phyloP scores from a whole-genome alignment of 495 filamentous ascomycete genomes.

The Annulohypoxylon bovei region DNA sequence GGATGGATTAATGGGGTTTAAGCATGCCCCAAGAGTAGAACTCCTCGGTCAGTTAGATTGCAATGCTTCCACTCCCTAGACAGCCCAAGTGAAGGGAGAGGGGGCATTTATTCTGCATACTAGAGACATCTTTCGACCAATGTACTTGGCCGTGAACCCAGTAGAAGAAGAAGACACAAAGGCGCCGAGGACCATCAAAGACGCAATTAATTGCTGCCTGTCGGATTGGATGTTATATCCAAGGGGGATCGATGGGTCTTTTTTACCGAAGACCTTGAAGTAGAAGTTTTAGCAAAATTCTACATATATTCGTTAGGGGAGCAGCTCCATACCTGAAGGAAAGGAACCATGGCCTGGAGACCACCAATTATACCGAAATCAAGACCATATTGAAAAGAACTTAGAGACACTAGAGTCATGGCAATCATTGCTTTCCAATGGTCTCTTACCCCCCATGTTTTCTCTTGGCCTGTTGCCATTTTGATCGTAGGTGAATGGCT shows the following conservation, averaged over 20 bases:
- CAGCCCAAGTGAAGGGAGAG: neutral
- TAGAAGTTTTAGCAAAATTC: conserved; percentile 4
- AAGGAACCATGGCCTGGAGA: conserved; percentile 70
- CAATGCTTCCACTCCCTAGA: neutral
- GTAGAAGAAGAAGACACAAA: conserved; percentile 65
- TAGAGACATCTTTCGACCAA: conserved; percentile 60
- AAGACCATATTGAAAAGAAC: conserved; percentile 70
- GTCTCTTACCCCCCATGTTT: conserved; percentile 42
- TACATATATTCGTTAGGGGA: neutral
- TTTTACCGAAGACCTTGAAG: conserved; percentile 52
- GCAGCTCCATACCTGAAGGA: conserved; percentile 55
- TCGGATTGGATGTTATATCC: conserved; percentile 66
- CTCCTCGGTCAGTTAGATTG: neutral
- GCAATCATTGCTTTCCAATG: conserved; percentile 56
- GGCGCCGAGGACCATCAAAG: conserved; percentile 69
- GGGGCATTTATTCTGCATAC: too few relatives aligned
- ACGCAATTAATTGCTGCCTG: conserved; percentile 66
- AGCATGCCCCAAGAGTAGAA: neutral
- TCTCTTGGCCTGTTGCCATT: conserved; percentile 39
- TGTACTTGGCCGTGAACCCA: conserved; percentile 59
- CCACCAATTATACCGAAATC: conserved; percentile 71
- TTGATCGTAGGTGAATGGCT: conserved; percentile 1
- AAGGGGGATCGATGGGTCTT: conserved; percentile 53
- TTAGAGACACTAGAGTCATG: conserved; percentile 60
- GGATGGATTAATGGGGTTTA: neutral